Evolutionary conservation across 2,329 filamentous ascomycete species (phyloP), one percentile per base, ranked within the genome.

Genomic region (Cladobotryum protrusum): DNA sequence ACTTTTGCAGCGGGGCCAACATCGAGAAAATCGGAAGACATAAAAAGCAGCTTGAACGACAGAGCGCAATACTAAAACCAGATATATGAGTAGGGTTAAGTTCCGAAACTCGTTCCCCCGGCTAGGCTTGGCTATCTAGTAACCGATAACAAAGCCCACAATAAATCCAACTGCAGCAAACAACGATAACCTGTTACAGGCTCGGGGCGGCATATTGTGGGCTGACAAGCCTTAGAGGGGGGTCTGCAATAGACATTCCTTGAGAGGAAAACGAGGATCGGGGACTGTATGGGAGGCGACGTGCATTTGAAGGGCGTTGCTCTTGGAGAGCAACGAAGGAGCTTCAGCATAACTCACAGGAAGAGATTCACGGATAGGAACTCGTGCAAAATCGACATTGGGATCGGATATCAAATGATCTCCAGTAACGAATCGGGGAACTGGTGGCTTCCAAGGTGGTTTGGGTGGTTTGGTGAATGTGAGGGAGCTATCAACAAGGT

Each of bases 81-180:
- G 82, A 74, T 69, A 66, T 73, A 70, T 74, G 74, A 79, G 87
- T 96, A 96, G 91, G 91, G 91, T 95, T 96, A 95, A 91, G 87
- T 91, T 91, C 87, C 89, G 83, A 85, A 71, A 74, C 71, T 74
- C 75, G 75, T 81, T 85, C 80, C 77, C 79, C 71, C 72, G 63
- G 65, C 57, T 57, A 49, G 57, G 62, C 68, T 67, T 70, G 72
- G 67, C 69, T 66, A 64, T 66, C 64, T 56, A 63, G 59, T 61
- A 63, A 61, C 62, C 56, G 48, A 69, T 66, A 62, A 67, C 65
- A 54, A 59, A 52, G 54, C 50, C 61, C 68, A 63, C 63, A 64
- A 66, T 64, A 62, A 52, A 64, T 69, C 74, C 72, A 61, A 60
- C 60, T 75, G 72, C 75, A 61, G 74, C 75, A 66, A 65, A 67